Evolutionary conservation across 179 eudicot species (phyloP).

Genomic region (Beta lomatogona): DNA sequence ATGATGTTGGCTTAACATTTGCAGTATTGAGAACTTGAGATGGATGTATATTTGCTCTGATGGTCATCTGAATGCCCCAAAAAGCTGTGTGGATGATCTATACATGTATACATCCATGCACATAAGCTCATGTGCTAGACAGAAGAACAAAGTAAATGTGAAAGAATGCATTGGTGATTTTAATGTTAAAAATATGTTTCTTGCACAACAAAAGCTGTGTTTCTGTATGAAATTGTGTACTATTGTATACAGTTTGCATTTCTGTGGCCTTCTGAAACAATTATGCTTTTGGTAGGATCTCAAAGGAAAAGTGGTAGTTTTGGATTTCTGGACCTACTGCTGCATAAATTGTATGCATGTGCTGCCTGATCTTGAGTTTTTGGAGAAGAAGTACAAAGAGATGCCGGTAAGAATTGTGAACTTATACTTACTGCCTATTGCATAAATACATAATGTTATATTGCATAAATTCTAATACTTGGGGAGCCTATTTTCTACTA

Average conservation of each 20-base stretch:
- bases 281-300: constrained; percentile 62
- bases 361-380: constrained; percentile 87
- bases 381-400: constrained; percentile 94
- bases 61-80: no score
- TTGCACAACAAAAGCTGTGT: no score
- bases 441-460: constrained; percentile 5
- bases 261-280: background rate
- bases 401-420: constrained; percentile 62
- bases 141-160: no score
- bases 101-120: background rate
- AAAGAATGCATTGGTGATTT: no score
- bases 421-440: constrained; percentile 20
- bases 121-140: background rate
- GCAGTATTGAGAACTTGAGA: no score
- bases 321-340: constrained; percentile 99
- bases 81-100: background rate
- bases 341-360: constrained; percentile 99
- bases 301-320: constrained; percentile 90
- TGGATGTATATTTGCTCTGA: no score
- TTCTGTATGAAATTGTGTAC: background rate
- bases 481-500: constrained; percentile 2
- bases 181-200: no score
- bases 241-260: background rate
- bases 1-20: background rate
- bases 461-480: background rate